phyloP scores from a whole-genome alignment of 257 asterid species.

The Penstemon eatonii region DNA sequence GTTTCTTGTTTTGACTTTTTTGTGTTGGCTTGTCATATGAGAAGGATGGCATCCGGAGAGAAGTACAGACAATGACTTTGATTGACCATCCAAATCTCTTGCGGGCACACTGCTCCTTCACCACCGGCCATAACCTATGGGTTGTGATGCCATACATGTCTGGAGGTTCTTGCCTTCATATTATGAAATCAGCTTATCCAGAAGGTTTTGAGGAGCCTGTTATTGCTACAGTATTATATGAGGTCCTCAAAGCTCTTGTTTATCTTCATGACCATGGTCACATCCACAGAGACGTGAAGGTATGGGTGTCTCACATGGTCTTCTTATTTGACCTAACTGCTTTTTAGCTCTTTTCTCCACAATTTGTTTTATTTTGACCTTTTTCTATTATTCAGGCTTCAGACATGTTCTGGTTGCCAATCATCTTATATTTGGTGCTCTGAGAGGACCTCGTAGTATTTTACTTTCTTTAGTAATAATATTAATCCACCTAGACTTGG shows the following conservation, averaged over 20 bases:
- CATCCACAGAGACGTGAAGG: conserved; percentile 99
- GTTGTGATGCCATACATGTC: conserved; percentile 98
- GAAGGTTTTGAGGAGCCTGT: conserved; percentile 99
- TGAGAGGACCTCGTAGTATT: conserved; percentile 17
- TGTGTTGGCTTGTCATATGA: conserved; percentile 31
- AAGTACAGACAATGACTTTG: conserved; percentile 88
- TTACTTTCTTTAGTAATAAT: conserved; percentile 19
- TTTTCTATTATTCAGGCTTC: conserved; percentile 7
- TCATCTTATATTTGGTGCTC: conserved; percentile 14
- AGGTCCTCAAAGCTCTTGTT: conserved; percentile 96
- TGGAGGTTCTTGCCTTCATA: conserved; percentile 98
- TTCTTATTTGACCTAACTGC: conserved; percentile 17
- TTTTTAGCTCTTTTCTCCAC: conserved; percentile 4
- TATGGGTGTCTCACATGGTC: conserved; percentile 29
- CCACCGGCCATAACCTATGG: conserved; percentile 85
- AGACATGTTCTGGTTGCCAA: conserved; percentile 12
- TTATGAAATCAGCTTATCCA: conserved; percentile 80
- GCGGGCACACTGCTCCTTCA: conserved; percentile 94
- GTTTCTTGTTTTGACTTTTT: conserved; percentile 14
- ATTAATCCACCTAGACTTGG: conserved; percentile 8
- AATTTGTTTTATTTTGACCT: conserved; percentile 12
- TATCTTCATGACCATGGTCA: conserved; percentile 96
- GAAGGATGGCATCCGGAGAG: conserved; percentile 97
- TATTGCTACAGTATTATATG: conserved; percentile 78
- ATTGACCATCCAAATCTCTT: conserved; percentile 87